These are phyloP conservation scores for Bolboschoenoplectus hybrid DNA, from an alignment of 202 grass and related monocot genomes.

Conservation along the genomic window DNA sequence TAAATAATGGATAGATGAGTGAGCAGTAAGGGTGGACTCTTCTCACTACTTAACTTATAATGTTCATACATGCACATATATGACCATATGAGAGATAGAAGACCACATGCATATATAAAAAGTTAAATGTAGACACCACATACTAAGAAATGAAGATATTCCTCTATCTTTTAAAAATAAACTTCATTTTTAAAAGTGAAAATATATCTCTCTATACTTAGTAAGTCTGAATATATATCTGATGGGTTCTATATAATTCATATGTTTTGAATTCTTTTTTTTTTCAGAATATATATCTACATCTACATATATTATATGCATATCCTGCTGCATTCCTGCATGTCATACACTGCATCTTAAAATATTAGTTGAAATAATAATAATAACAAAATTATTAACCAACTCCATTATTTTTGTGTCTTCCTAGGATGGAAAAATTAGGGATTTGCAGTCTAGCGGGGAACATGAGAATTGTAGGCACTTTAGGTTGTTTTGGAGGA, in stretches of 20 bases:
- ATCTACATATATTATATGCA: too few relatives aligned
- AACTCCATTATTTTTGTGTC: neutral
- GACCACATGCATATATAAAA: neutral
- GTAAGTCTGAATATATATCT: too few relatives aligned
- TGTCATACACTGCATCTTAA: neutral
- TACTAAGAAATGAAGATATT: neutral
- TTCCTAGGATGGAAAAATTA: constrained; percentile 48
- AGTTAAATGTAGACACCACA: neutral
- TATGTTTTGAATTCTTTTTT: too few relatives aligned
- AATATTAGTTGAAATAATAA: neutral
- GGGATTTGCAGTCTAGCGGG: constrained; percentile 31
- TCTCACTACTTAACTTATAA: too few relatives aligned
- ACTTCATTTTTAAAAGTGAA: neutral
- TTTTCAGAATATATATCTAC: too few relatives aligned
- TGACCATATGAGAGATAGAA: neutral
- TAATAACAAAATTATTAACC: neutral
- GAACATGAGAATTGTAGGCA: constrained; percentile 44
- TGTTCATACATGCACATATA: too few relatives aligned
- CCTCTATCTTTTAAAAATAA: neutral
- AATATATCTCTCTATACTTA: neutral
- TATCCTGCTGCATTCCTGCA: neutral
- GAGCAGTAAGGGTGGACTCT: too few relatives aligned
- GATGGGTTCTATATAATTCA: too few relatives aligned
- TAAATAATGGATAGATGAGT: too few relatives aligned
- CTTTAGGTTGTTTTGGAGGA: constrained; percentile 46